phyloP scores from a whole-genome alignment of 106 monocot genomes.

The Allium sativum region DNA sequence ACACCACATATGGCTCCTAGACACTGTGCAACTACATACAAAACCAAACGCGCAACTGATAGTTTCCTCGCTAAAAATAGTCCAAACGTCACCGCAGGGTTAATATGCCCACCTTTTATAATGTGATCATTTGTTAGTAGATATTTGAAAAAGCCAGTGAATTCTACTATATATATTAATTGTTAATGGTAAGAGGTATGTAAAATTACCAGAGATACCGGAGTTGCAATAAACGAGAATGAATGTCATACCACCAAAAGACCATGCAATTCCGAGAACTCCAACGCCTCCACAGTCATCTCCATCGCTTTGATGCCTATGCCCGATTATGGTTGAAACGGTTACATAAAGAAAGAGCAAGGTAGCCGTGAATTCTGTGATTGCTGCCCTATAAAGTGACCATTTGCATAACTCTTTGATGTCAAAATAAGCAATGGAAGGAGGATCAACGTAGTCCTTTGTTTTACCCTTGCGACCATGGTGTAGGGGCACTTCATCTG shows the following conservation, averaged over 20 bases:
- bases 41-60: constrained; percentile 16
- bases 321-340: constrained; percentile 17
- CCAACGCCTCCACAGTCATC: constrained; percentile 15
- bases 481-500: too few species aligned
- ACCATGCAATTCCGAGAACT: constrained; percentile 13
- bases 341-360: constrained; percentile 20
- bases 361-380: constrained; percentile 22
- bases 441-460: constrained; percentile 23
- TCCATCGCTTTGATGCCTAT: constrained; percentile 15
- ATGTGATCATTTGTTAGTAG: too few species aligned
- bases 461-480: background rate
- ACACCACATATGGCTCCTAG: constrained; percentile 36
- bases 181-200: too few species aligned
- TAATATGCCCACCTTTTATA: constrained; percentile 29
- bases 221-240: constrained; percentile 13
- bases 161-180: too few species aligned
- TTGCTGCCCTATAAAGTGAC: constrained; percentile 21
- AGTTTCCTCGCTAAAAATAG: constrained; percentile 41
- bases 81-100: constrained; percentile 44
- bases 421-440: constrained; percentile 9
- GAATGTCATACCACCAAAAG: constrained; percentile 12
- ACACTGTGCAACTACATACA: constrained; percentile 41
- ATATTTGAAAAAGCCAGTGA: too few species aligned
- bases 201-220: constrained; percentile 2
- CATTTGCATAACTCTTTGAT: constrained; percentile 12